Conservation (phyloP, 768 basidiomycete species). For the Megacollybia marginata region DNA sequence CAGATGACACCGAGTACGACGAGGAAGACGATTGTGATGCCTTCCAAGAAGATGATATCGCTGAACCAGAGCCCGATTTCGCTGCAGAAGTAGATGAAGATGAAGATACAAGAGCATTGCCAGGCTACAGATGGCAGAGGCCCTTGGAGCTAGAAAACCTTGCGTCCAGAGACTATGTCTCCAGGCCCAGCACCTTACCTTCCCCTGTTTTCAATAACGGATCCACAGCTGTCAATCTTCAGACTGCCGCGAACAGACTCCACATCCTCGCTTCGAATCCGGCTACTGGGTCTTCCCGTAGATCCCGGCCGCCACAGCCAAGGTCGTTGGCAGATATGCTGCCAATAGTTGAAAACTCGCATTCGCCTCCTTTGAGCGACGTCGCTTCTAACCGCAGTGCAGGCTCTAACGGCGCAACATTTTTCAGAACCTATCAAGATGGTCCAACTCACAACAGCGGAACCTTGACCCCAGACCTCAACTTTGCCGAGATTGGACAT, state of each 20-base stretch:
- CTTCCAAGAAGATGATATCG: constrained; percentile 41
- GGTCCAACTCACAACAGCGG: constrained; percentile 39
- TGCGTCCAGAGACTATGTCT: neutral
- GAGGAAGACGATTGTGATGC: constrained; percentile 47
- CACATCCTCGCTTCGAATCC: constrained; percentile 26
- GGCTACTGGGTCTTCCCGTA: constrained; percentile 26
- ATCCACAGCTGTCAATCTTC: constrained; percentile 20
- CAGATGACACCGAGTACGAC: constrained; percentile 63
- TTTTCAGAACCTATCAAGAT: constrained; percentile 53
- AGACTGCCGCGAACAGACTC: constrained; percentile 25
- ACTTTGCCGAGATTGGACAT: constrained; percentile 73
- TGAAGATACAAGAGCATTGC: constrained; percentile 11
- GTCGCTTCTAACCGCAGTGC: constrained; percentile 48
- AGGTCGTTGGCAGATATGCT: constrained; percentile 36
- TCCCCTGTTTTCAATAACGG: constrained; percentile 3
- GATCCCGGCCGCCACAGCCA: constrained; percentile 31
- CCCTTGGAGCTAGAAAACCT: neutral
- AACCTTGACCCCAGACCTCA: constrained; percentile 62
- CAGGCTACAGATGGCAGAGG: neutral
- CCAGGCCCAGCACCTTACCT: neutral
- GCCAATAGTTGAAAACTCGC: constrained; percentile 56
- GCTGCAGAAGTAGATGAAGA: constrained; percentile 16
- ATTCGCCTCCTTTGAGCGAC: constrained; percentile 56
- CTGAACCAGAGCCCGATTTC: constrained; percentile 27
- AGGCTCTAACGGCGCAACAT: constrained; percentile 44